Evolutionary conservation across 306 rosid species (phyloP), one percentile per base, ranked within the genome.

Genomic region (Dryas drummondii): DNA sequence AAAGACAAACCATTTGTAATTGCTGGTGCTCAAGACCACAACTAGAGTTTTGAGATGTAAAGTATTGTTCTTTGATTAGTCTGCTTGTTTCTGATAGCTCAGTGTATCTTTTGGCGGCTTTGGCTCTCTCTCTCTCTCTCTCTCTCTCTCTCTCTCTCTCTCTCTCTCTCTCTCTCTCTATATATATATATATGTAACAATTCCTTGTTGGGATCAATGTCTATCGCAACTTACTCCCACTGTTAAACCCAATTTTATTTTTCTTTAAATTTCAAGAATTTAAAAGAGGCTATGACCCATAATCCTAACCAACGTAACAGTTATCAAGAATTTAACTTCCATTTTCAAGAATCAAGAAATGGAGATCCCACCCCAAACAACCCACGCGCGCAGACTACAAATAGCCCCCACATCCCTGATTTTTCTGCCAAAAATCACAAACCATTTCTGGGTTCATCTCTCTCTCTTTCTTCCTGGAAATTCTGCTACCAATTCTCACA

Each of bases 1-100:
- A 62, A 45, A 78, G 47, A 46, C 49, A 17, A 7, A 4, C 12
- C 7, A 55, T 7, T n/a, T 53, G 37, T 2, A 32, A 32, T 32
- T 32, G 58, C 56, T 72, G 47, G 72, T 57, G 22, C 75, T 75
- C 61, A 66, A 70, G 59, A 5, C 63, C 75, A 47, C 78, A 80
- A 73, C 46, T 71, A 15, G 79, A 70, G 77, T 44, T 52, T 63
- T 32, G 71, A 73, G 62, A 61, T 74, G 75, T 57, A 75, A 66
- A 75, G 59, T 69, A 70, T 66, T 2, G 6, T 78, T 72, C 57
- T 83, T 68, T 17, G 22, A 66, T 73, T 81, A 7, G 27, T 15
- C 12, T 56, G 63, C 68, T 26, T 75, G 74, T 71, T 66, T 66
- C 52, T 62, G 44, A 41, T 68, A 27, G 70, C 71, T 74, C 74